phyloP scores from a whole-genome alignment of 345 rosid genomes.

The Eucalyptus sideroxylon region DNA sequence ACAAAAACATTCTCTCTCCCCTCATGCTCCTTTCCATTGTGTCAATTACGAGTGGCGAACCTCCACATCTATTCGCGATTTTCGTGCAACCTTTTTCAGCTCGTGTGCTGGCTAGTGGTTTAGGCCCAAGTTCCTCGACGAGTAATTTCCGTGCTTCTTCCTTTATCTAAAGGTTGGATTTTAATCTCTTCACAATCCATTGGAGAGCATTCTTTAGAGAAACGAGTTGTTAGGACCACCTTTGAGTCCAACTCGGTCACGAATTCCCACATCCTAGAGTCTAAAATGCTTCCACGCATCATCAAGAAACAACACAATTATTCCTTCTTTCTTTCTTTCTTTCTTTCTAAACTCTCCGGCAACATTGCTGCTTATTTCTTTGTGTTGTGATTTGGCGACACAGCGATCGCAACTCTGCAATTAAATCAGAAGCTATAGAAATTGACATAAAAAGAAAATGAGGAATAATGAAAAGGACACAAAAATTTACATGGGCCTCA shows the following conservation, averaged over 20 bases:
- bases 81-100: too few relatives aligned
- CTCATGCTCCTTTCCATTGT: slow-evolving; percentile 2
- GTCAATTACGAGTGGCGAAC: slow-evolving; percentile 3
- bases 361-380: too few relatives aligned
- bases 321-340: too few relatives aligned
- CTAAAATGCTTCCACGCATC: background rate
- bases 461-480: too few relatives aligned
- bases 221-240: background rate
- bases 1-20: background rate
- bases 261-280: background rate
- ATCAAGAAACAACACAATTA: background rate
- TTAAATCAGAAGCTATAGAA: too few relatives aligned
- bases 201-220: background rate
- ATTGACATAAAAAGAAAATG: too few relatives aligned
- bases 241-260: background rate
- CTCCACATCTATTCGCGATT: background rate
- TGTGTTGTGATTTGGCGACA: too few relatives aligned
- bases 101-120: too few relatives aligned
- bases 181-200: background rate
- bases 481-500: too few relatives aligned
- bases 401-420: too few relatives aligned
- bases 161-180: too few relatives aligned
- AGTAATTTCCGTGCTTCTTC: background rate
- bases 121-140: background rate
- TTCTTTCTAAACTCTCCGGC: too few relatives aligned